phyloP scores from a whole-genome alignment of 2,329 filamentous ascomycete genomes.

The Calonectria ilicicola region DNA sequence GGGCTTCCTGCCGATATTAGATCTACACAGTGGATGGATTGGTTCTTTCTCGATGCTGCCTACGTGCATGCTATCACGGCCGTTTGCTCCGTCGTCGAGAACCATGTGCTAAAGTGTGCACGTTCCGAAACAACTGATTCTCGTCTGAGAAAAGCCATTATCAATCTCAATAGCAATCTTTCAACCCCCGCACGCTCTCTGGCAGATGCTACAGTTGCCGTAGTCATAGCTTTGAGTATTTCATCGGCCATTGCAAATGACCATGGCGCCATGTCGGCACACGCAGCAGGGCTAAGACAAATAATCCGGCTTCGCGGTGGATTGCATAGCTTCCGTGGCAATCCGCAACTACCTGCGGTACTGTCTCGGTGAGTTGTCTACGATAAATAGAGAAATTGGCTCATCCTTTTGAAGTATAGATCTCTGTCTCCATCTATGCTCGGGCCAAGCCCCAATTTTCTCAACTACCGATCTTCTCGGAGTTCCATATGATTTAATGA shows the following conservation, averaged over 20 bases:
- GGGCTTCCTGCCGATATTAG: neutral
- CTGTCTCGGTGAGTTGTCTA: neutral
- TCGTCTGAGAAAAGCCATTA: neutral
- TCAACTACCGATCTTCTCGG: neutral
- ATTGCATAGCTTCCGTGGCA: neutral
- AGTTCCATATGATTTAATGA: neutral
- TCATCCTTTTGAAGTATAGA: neutral
- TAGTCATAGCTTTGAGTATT: neutral
- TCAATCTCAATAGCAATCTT: neutral
- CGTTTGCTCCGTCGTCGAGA: neutral
- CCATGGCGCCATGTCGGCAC: neutral
- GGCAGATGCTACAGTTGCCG: neutral
- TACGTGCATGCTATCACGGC: neutral
- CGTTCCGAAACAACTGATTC: neutral
- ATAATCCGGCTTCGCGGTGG: neutral
- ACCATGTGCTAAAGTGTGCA: neutral
- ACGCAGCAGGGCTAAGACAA: neutral
- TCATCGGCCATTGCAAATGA: neutral
- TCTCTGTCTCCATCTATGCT: neutral
- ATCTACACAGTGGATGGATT: neutral
- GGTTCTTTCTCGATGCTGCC: neutral
- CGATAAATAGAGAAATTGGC: neutral
- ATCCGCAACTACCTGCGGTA: neutral
- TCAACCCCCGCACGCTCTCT: neutral
- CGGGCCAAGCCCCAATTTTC: neutral